phyloP scores from a whole-genome alignment of 2,329 filamentous ascomycete species.

The Emydomyces testavorans region DNA sequence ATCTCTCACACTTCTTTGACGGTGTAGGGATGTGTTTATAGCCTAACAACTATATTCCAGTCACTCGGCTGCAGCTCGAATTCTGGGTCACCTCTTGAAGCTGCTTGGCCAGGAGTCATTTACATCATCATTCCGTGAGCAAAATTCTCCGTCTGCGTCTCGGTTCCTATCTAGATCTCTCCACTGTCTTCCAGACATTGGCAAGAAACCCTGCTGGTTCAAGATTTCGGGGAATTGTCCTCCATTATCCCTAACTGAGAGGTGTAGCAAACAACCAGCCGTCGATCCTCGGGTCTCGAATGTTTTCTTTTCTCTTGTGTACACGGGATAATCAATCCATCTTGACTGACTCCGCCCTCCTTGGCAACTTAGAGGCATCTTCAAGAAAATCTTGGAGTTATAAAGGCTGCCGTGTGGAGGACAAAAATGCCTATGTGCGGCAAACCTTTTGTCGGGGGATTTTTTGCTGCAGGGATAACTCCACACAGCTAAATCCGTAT shows the following conservation, averaged over 20 bases:
- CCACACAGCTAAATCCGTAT: too few relatives aligned
- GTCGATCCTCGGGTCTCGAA: background rate
- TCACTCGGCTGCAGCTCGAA: too few relatives aligned
- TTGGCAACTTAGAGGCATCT: constrained; percentile 1
- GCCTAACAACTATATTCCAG: too few relatives aligned
- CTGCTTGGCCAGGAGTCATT: constrained; percentile 3
- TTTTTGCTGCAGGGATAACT: too few relatives aligned
- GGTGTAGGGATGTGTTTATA: background rate
- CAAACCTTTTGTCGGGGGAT: background rate
- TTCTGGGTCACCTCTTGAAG: background rate
- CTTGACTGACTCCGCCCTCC: constrained; percentile 9
- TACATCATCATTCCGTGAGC: background rate
- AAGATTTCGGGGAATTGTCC: background rate
- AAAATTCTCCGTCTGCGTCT: constrained; percentile 2
- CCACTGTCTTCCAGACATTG: background rate
- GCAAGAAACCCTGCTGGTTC: background rate
- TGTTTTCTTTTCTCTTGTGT: background rate
- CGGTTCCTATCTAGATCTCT: background rate
- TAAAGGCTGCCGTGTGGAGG: too few relatives aligned
- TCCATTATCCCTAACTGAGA: background rate
- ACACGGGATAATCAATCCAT: background rate
- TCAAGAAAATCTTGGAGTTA: background rate
- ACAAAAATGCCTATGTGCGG: background rate
- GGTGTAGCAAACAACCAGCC: background rate
- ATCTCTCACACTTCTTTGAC: constrained; percentile 1